Conservation (phyloP, 2,329 filamentous ascomycete species). For the Orbilia quercus region DNA sequence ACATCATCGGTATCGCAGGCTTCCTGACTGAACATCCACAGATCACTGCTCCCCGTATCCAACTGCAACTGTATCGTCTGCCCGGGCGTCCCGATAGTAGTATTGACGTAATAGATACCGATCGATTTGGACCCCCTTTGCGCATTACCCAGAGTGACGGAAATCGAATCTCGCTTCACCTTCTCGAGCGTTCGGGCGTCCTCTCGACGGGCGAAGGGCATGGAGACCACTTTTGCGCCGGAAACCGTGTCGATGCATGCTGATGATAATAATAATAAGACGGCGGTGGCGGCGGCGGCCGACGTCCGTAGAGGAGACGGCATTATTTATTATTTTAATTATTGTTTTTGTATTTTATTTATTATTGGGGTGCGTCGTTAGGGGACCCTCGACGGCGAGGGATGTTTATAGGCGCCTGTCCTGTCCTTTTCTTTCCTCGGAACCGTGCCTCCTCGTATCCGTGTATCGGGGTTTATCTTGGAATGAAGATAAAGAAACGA, state of each 20-base stretch:
- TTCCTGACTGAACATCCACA: slow-evolving; percentile 66
- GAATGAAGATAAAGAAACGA: slow-evolving; percentile 12
- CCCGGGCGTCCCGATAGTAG: slow-evolving; percentile 69
- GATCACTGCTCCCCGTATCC: slow-evolving; percentile 73
- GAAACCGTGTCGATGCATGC: slow-evolving; percentile 23
- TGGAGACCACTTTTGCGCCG: slow-evolving; percentile 36
- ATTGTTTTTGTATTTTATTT: no score
- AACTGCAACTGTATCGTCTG: slow-evolving; percentile 70
- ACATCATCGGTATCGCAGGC: slow-evolving; percentile 35
- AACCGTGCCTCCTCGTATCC: slow-evolving; percentile 1
- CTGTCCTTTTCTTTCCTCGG: neutral
- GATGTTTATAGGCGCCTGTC: slow-evolving; percentile 6
- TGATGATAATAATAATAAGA: slow-evolving; percentile 25
- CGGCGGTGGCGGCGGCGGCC: slow-evolving; percentile 22
- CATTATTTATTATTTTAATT: slow-evolving; percentile 15
- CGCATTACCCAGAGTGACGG: slow-evolving; percentile 39
- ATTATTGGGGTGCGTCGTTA: slow-evolving; percentile 16
- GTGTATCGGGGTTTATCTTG: neutral
- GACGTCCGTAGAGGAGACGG: slow-evolving; percentile 25
- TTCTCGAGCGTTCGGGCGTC: slow-evolving; percentile 41
- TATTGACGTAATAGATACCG: slow-evolving; percentile 68
- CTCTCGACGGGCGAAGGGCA: slow-evolving; percentile 51
- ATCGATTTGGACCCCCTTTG: slow-evolving; percentile 43
- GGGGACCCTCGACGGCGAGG: neutral
- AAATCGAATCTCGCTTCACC: slow-evolving; percentile 40